Evolutionary conservation across 78 protist genomes (phyloP), one percentile per base, ranked within the genome.

Genomic region (slime mould (Dictyostelium discoideum)): DNA sequence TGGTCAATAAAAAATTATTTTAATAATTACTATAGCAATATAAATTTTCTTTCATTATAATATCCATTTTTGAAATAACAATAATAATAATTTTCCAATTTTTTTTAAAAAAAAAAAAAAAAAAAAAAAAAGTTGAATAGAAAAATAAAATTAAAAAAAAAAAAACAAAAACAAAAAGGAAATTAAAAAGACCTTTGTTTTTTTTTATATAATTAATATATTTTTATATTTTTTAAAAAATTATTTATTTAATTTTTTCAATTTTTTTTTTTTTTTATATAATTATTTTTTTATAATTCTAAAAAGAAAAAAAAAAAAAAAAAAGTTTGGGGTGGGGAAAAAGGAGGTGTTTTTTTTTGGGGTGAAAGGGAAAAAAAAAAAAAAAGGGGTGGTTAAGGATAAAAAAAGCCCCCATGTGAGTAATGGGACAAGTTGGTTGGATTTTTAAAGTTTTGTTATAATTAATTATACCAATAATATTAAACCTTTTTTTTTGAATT

Each of bases 361-460:
- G 76, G 26, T n/a, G 76, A 24, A 24, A 10, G 73, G 0, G 60
- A 44, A 2, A 44, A 2, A 48, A 0, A 48, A 18, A 11, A 18
- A 48, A 2, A 54, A n/a, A 54, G 65, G 65, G 65, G 65, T 54
- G 18, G 65, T 54, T 54, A 54, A 54, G 65, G 65, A 54, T 54
- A 54, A n/a, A 54, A n/a, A 54, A 22, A 54, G 65, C 0, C 65
- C 13, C 65, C 1, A 54, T 54, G 65, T 67, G 37, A 67, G 76
- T 67, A 67, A 24, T 67, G 76, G 76, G n/a, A 67, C 76, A 67
- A 67, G 76, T 67, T 67, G 26, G 76, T n/a, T 67, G 76, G 76
- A 24, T 65, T n/a, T n/a, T 67, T 67, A n/a, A 24, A 24, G 76
- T 67, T 67, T 67, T 67, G 76, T 67, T 67, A 67, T 67, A 67